Percentiles rank a stretch among this genome's conserved stretches.
phyloP scores from a whole-genome alignment of 441 rosid genomes.

The Bocquillonia castaneifolia region DNA sequence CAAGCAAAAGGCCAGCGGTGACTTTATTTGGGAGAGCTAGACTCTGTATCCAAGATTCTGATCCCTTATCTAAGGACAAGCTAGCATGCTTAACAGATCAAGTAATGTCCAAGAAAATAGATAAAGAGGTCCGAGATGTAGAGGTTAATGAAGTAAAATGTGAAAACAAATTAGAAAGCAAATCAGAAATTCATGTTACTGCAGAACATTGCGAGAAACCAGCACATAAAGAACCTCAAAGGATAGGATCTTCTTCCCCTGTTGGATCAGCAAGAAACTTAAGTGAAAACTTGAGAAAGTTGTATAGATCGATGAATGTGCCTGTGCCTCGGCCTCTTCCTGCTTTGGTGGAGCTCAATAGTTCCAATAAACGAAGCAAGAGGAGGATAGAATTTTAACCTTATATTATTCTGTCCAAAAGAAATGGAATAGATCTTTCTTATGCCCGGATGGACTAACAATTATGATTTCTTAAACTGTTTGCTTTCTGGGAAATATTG shows the following conservation, averaged over 20 bases:
- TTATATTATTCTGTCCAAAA: not conserved
- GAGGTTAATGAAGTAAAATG: conserved; percentile 12
- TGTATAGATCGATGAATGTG: conserved; percentile 64
- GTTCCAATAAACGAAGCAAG: conserved; percentile 44
- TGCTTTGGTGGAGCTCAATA: conserved; percentile 54
- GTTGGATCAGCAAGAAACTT: conserved; percentile 40
- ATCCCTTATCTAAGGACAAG: conserved; percentile 19
- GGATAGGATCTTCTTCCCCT: conserved; percentile 14
- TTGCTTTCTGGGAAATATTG: not conserved
- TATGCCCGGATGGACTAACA: no score
- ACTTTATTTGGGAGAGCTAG: conserved; percentile 78
- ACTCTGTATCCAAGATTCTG: conserved; percentile 34
- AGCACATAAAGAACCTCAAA: conserved; percentile 19
- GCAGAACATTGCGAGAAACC: conserved; percentile 18
- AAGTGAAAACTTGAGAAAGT: conserved; percentile 43
- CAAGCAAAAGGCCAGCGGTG: conserved; percentile 38
- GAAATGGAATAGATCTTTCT: not conserved
- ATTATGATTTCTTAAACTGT: no score
- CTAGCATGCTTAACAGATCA: conserved; percentile 21
- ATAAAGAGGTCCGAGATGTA: conserved; percentile 14
- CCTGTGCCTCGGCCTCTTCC: conserved; percentile 81
- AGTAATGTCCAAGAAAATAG: conserved; percentile 18
- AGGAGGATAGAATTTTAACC: conserved; percentile 26
- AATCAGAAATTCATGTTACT: conserved; percentile 17
- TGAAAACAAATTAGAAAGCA: conserved; percentile 17